phyloP scores from a whole-genome alignment of 208 protist genomes.

The Leishmania arabica region DNA sequence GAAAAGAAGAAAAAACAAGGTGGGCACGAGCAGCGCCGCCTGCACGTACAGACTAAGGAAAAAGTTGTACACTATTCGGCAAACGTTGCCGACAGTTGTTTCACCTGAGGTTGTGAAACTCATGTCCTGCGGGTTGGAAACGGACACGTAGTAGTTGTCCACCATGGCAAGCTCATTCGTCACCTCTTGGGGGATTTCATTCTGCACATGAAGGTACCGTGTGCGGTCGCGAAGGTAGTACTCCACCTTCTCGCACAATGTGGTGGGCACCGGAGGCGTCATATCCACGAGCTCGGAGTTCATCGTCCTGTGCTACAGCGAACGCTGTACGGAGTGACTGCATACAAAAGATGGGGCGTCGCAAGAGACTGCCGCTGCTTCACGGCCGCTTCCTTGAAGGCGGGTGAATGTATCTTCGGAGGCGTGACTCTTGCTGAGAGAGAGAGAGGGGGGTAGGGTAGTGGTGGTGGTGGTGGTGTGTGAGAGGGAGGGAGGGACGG shows the following conservation, averaged over 20 bases:
- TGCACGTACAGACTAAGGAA: slow-evolving; percentile 44
- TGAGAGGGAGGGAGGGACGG: no score
- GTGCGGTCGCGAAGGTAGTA: slow-evolving; percentile 37
- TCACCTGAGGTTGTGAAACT: slow-evolving; percentile 21
- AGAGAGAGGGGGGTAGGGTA: no score
- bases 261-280: slow-evolving; percentile 16
- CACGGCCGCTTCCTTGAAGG: background rate
- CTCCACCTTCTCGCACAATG: slow-evolving; percentile 19
- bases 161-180: slow-evolving; percentile 33
- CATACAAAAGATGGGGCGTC: background rate
- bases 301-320: background rate
- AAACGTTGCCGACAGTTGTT: slow-evolving; percentile 5
- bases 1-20: slow-evolving; percentile 40
- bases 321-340: background rate
- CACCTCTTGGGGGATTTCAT: slow-evolving; percentile 32
- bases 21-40: slow-evolving; percentile 32
- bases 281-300: slow-evolving; percentile 11
- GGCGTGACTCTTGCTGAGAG: background rate
- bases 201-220: slow-evolving; percentile 31
- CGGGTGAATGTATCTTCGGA: background rate
- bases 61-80: slow-evolving; percentile 13
- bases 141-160: slow-evolving; percentile 66
- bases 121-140: slow-evolving; percentile 49
- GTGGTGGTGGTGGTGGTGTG: no score
- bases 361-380: no score